These are phyloP conservation scores for Paramecium octaurelia DNA, from an alignment of 73 alveolate species.

Conservation along the genomic window DNA sequence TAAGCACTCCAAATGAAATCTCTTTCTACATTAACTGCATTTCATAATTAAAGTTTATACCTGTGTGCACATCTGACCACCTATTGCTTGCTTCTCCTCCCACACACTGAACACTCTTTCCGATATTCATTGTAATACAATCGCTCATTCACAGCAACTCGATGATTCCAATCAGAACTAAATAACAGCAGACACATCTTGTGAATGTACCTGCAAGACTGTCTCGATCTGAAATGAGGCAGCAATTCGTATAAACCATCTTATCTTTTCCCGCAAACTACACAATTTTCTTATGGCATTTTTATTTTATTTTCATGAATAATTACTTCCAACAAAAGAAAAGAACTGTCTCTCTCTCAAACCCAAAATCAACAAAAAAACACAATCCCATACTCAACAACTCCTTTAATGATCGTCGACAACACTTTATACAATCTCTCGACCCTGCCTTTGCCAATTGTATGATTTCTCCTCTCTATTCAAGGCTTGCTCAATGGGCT, in stretches of 20 bases:
- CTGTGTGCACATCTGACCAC: slow-evolving; percentile 6
- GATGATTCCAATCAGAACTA: not conserved
- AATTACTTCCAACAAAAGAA: not conserved
- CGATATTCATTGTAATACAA: not conserved
- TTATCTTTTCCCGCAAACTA: slow-evolving; percentile 13
- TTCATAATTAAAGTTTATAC: not conserved
- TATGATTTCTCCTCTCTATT: not conserved
- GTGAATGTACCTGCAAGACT: not conserved
- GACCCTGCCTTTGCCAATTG: not conserved
- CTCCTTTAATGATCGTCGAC: not conserved
- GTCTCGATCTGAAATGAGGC: not conserved
- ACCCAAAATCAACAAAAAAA: not conserved
- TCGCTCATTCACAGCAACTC: not conserved
- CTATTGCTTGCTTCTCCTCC: not conserved
- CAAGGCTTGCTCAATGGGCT: not conserved
- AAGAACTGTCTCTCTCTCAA: not conserved
- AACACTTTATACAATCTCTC: not conserved
- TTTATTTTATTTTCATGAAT: not conserved
- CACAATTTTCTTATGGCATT: not conserved
- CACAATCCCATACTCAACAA: not conserved
- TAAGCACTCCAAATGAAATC: not conserved
- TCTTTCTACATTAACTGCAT: not conserved
- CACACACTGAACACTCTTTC: not conserved
- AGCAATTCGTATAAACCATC: not conserved
- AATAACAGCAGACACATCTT: not conserved